These are phyloP conservation scores for Gynandropsis gynandra DNA, from an alignment of 345 rosid species.

Conservation along the genomic window DNA sequence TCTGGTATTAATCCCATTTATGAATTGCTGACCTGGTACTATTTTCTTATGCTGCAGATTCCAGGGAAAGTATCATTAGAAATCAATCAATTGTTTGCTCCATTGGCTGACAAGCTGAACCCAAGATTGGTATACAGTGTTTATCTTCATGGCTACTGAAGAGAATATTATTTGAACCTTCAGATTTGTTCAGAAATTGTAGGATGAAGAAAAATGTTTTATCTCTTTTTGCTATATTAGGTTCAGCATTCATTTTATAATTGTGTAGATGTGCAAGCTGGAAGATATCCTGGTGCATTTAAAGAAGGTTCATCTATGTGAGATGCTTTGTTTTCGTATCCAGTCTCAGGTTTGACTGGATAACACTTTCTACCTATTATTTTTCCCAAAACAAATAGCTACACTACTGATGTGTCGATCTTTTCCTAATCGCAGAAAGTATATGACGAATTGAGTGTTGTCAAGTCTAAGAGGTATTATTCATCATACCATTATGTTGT, in stretches of 20 bases:
- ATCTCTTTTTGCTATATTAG: constrained; percentile 8
- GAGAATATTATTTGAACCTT: not conserved
- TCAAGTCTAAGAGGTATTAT: constrained; percentile 46
- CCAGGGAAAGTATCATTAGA: constrained; percentile 42
- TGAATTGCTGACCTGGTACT: constrained; percentile 6
- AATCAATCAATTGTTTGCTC: constrained; percentile 40
- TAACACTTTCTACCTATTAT: constrained; percentile 11
- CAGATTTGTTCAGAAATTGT: constrained; percentile 1
- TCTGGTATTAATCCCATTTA: constrained; percentile 17
- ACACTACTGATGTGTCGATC: constrained; percentile 22
- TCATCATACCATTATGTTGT: constrained; percentile 5
- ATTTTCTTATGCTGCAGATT: constrained; percentile 47
- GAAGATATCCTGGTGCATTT: constrained; percentile 47
- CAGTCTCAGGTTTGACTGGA: constrained; percentile 52
- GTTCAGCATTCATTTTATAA: constrained; percentile 21
- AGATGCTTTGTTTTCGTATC: constrained; percentile 51
- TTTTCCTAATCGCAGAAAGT: constrained; percentile 33
- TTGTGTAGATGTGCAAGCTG: constrained; percentile 48
- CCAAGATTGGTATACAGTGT: constrained; percentile 38
- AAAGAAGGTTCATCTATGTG: constrained; percentile 48
- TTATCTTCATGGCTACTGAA: constrained; percentile 15
- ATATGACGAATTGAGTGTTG: constrained; percentile 29
- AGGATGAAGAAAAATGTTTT: not conserved
- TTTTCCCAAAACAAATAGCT: constrained; percentile 14
- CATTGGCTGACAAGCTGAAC: constrained; percentile 42